phyloP scores from a whole-genome alignment of 1,139 yeast genomes.

The Debaryomyces fabryi region DNA sequence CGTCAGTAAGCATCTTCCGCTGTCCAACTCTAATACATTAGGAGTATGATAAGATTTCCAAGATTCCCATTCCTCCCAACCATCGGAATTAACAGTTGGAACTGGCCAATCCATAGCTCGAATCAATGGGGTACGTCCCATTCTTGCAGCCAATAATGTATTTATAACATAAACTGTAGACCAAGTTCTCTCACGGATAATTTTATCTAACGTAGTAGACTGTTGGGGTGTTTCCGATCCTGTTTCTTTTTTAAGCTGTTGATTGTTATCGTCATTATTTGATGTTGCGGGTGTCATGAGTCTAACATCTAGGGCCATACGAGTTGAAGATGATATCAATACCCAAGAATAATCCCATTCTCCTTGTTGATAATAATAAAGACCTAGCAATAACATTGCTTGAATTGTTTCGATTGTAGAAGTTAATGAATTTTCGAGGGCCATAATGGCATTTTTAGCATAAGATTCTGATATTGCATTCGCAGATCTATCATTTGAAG shows the following conservation, averaged over 20 bases:
- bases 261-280: constrained; percentile 13
- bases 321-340: constrained; percentile 23
- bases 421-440: constrained; percentile 25
- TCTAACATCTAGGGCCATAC: constrained; percentile 31
- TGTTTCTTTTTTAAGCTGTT: constrained; percentile 7
- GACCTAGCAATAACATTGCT: constrained; percentile 25
- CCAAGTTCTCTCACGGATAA: constrained; percentile 29
- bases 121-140: constrained; percentile 27
- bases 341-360: constrained; percentile 33
- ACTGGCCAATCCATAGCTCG: constrained; percentile 29
- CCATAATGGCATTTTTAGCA: constrained; percentile 25
- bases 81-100: constrained; percentile 23
- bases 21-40: constrained; percentile 17
- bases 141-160: constrained; percentile 25
- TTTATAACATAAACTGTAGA: constrained; percentile 24
- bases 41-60: constrained; percentile 21
- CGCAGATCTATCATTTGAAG: constrained; percentile 3
- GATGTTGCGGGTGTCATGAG: constrained; percentile 21
- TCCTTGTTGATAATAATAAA: constrained; percentile 25
- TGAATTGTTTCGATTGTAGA: constrained; percentile 31
- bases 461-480: constrained; percentile 13
- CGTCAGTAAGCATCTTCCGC: constrained; percentile 23
- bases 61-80: constrained; percentile 32
- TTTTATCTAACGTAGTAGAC: constrained; percentile 18
- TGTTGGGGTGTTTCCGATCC: background rate